Evolutionary conservation across 257 asterid species (phyloP), one percentile per base, ranked within the genome.

Genomic region (Solanum chiquidenum): DNA sequence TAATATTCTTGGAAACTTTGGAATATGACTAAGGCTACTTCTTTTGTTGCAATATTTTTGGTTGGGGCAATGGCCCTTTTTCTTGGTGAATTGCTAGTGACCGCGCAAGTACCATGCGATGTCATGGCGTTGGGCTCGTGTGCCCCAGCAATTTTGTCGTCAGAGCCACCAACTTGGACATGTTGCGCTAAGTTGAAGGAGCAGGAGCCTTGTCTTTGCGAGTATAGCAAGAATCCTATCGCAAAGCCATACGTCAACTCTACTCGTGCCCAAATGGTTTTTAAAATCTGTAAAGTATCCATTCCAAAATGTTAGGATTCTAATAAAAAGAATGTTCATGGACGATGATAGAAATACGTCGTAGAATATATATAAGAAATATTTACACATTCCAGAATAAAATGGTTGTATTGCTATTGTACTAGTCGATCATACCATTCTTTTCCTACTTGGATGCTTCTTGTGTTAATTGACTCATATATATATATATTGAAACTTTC

Each of bases 121-220:
- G 31, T 58, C 21, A 5, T 60, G 33, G 35, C 77, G 37, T 73
- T 88, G n/a, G 14, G 38, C 21, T 87, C 90, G 5, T 90, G 92
- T 66, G 44, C 84, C 9, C 71, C 31, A 9, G 0, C 21, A 4
- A 3, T 60, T 60, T 21, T 23, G 6, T 60, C 6, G 0, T 16
- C 62, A 2, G 7, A 2, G 4, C 52, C 84, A 23, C 91, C 91
- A 9, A 38, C 90, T 13, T 1, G 5, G 3, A 60, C 29, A 2
- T 90, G 92, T 37, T 90, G 92, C 58, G 18, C 37, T 25, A 80
- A 83, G 68, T 84, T 90, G 84, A 83, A 34, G 33, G 86, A 85
- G 58, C 91, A 90, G 66, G 74, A 42, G 87, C 89, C 92, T 49
- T 90, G 91, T 80, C 86, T 90, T 60, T 90, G 92, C 35, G 88